A percentile compares a stretch with the other conserved stretches of the same genome.
phyloP scores from a whole-genome alignment of 768 basidiomycete species.

The Agaricus sinodeliciosus region DNA sequence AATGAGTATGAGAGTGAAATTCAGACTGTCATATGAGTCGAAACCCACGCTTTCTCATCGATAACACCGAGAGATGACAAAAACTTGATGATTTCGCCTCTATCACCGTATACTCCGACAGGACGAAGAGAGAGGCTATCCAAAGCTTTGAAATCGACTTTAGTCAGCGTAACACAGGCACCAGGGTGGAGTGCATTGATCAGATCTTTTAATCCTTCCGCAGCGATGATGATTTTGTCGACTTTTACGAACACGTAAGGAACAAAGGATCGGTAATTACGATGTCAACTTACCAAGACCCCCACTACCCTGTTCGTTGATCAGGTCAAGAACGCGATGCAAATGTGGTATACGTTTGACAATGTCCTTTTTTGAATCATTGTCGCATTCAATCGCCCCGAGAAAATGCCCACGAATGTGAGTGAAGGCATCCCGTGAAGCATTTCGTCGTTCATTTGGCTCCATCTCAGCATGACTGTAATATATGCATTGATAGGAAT shows the following conservation, averaged over 20 bases:
- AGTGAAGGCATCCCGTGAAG: not conserved
- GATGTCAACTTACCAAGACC: conserved; percentile 33
- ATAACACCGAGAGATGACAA: conserved; percentile 29
- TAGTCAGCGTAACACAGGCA: conserved; percentile 47
- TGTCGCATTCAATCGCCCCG: not conserved
- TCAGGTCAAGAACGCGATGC: conserved; percentile 14
- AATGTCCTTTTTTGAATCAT: not conserved
- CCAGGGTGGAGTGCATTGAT: conserved; percentile 43
- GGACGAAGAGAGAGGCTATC: conserved; percentile 41
- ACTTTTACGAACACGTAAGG: conserved; percentile 25
- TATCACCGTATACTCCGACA: conserved; percentile 53
- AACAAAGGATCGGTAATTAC: not conserved
- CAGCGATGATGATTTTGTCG: conserved; percentile 57
- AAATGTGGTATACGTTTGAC: not conserved
- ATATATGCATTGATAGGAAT: not conserved
- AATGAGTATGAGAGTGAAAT: not conserved
- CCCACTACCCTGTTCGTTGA: conserved; percentile 19
- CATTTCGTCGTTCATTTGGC: not conserved
- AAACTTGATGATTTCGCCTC: conserved; percentile 40
- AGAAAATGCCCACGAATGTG: not conserved
- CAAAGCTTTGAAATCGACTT: conserved; percentile 47
- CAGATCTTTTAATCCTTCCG: conserved; percentile 40
- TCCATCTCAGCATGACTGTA: not conserved
- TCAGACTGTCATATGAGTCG: not conserved
- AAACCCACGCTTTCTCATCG: conserved; percentile 32